Conservation (phyloP, 2,329 filamentous ascomycete species). For the Neonectria sp. region DNA sequence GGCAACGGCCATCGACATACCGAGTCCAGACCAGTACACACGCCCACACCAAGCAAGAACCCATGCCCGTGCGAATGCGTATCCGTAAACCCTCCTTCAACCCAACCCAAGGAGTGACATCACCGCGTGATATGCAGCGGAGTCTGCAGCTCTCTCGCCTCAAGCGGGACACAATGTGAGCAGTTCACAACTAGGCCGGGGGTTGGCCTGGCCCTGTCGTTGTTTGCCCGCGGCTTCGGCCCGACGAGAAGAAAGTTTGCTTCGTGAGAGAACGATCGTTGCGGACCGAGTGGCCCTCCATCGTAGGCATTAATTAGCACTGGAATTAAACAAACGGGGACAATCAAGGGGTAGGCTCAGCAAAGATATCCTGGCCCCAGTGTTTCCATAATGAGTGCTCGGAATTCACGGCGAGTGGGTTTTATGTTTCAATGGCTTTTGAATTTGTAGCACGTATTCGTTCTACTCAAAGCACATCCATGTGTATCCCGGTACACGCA, state of each 20-base stretch:
- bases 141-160: background rate
- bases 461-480: background rate
- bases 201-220: background rate
- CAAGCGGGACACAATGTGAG: background rate
- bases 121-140: background rate
- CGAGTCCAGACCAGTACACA: background rate
- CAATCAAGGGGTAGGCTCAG: background rate
- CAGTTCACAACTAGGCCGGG: background rate
- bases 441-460: background rate
- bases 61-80: slow-evolving; percentile 21
- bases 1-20: background rate
- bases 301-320: no score
- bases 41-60: slow-evolving; percentile 7
- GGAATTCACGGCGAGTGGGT: background rate
- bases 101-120: slow-evolving; percentile 18
- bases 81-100: slow-evolving; percentile 21
- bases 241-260: background rate
- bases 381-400: background rate
- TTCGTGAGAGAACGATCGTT: background rate
- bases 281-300: background rate
- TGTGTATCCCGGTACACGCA: background rate
- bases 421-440: background rate
- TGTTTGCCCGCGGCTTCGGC: slow-evolving; percentile 4
- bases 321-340: background rate
- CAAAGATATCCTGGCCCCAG: background rate